Conservation (phyloP, 1,139 yeast genomes). For the Lodderomyces oxycetoniae region DNA sequence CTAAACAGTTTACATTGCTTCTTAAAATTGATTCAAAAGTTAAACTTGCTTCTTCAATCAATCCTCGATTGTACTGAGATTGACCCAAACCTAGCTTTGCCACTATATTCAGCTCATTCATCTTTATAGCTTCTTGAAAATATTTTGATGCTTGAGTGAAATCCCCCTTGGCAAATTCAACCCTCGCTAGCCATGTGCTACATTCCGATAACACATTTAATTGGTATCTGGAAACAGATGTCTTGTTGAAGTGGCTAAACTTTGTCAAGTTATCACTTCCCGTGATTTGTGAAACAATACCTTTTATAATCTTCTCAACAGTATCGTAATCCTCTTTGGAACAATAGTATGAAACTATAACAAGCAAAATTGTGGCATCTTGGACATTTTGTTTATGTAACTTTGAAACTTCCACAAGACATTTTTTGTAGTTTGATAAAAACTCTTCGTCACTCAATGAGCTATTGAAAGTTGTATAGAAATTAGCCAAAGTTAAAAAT, state of each 20-base stretch:
- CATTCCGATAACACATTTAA: slow-evolving; percentile 63
- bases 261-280: slow-evolving; percentile 15
- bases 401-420: slow-evolving; percentile 33
- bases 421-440: slow-evolving; percentile 42
- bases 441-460: slow-evolving; percentile 61
- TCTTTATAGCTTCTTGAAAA: slow-evolving; percentile 68
- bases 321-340: slow-evolving; percentile 54
- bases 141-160: slow-evolving; percentile 63
- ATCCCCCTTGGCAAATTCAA: slow-evolving; percentile 56
- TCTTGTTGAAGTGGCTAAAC: slow-evolving; percentile 14
- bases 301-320: slow-evolving; percentile 54
- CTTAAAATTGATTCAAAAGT: slow-evolving; percentile 75
- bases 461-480: slow-evolving; percentile 57
- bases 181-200: slow-evolving; percentile 82
- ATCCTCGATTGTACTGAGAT: slow-evolving; percentile 70
- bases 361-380: slow-evolving; percentile 42
- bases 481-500: slow-evolving; percentile 61
- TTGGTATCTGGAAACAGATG: slow-evolving; percentile 26
- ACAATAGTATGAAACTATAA: slow-evolving; percentile 51
- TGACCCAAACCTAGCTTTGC: slow-evolving; percentile 85
- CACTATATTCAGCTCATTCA: slow-evolving; percentile 56
- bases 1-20: slow-evolving; percentile 64
- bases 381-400: slow-evolving; percentile 22
- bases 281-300: slow-evolving; percentile 39
- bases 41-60: slow-evolving; percentile 77